Evolutionary conservation across 83 land plant genomes (phyloP), one percentile per base, ranked within the genome.

Genomic region (Picea abies): DNA sequence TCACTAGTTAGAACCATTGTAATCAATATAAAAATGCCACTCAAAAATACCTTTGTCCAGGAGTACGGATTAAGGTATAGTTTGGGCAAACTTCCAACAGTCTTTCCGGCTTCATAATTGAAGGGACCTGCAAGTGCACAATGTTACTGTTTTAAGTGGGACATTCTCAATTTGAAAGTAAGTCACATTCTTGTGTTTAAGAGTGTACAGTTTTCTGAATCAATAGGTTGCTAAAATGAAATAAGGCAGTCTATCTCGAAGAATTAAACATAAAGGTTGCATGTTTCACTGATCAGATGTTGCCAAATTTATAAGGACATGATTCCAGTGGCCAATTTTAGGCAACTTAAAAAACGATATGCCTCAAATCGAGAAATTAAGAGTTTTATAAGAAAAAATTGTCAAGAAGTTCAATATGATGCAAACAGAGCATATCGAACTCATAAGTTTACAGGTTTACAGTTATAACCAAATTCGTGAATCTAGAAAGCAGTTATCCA

Each of bases 71-170:
- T n/a, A n/a, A n/a, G n/a, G n/a, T n/a, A n/a, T n/a, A n/a, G n/a
- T n/a, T n/a, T n/a, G n/a, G n/a, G n/a, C n/a, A n/a, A n/a, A n/a
- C 60, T 72, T 37, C 77, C 84, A 58, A n/a, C n/a, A n/a, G 80
- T 52, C 35, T 32, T 75, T 73, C 83, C 83, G n/a, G 87, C 84
- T 80, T 88, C 89, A 85, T 90, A 95, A 56, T 91, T 91, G 87
- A 95, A 95, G 22, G 97, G 97, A 80, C 97, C 97, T 94, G 87
- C 35, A 82, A 72, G 67, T 32, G 25, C 63, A 84, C 16, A 14
- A 49, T 25, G 7, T 64, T 47, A 75, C 23, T 60, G 32, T 26
- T 22, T 60, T 17, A 47, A 52, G 62, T 56, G 63, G 26, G 63
- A 58, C 65, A 63, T n/a, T 19, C 26, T 67, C 49, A 70, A 70